These are phyloP conservation scores for Lentinus brumalis DNA, from an alignment of 768 basidiomycete genomes.

Conservation along the genomic window DNA sequence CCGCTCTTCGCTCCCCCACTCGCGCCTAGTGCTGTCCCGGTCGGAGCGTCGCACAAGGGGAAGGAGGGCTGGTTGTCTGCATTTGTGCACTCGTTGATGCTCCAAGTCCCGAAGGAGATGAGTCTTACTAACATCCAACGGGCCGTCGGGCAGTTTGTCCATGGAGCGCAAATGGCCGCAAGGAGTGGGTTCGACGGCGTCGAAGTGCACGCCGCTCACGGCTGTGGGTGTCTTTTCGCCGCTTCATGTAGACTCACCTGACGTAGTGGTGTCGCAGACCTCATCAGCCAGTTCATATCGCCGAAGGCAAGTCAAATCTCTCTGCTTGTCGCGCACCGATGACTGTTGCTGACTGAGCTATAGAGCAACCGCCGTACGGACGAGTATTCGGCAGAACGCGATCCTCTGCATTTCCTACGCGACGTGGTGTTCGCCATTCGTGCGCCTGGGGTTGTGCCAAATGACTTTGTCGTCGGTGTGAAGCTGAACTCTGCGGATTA, in stretches of 20 bases:
- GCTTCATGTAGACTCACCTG: background rate
- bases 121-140: conserved; percentile 56
- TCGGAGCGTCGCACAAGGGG: conserved; percentile 40
- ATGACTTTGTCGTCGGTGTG: conserved; percentile 70
- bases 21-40: conserved; percentile 66
- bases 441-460: conserved; percentile 41
- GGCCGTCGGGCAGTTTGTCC: conserved; percentile 63
- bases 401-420: conserved; percentile 59
- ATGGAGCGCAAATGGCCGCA: conserved; percentile 64
- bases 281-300: conserved; percentile 78
- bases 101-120: conserved; percentile 68
- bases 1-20: conserved; percentile 57
- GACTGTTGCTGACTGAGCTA: background rate
- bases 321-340: background rate
- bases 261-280: conserved; percentile 48
- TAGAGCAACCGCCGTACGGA: conserved; percentile 59
- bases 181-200: conserved; percentile 83
- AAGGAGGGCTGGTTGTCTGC: conserved; percentile 32
- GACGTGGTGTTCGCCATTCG: conserved; percentile 61
- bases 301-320: conserved; percentile 51
- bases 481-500: conserved; percentile 86
- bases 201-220: conserved; percentile 84
- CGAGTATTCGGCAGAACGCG: conserved; percentile 49
- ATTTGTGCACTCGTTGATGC: conserved; percentile 50
- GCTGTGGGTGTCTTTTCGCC: conserved; percentile 55